These are phyloP conservation scores for Colletotrichum eleusines DNA, from an alignment of 2,329 filamentous ascomycete genomes.

Conservation along the genomic window DNA sequence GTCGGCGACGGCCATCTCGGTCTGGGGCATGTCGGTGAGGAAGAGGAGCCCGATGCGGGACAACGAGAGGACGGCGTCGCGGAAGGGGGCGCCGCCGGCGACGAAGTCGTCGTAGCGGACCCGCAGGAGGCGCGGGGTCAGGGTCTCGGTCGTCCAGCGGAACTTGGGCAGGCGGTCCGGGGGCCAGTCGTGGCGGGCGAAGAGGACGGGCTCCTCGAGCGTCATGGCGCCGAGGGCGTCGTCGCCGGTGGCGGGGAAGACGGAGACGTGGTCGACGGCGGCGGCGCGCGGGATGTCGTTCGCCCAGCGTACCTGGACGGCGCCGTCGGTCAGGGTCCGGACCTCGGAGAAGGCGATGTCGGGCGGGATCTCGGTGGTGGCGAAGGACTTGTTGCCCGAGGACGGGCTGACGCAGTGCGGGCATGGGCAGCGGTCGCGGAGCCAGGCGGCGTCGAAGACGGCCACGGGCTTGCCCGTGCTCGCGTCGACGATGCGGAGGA, in stretches of 20 bases:
- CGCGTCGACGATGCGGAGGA: neutral
- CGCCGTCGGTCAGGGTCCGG: conserved; percentile 52
- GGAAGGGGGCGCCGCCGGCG: conserved; percentile 67
- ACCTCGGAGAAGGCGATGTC: conserved; percentile 51
- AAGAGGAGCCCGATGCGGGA: conserved; percentile 79
- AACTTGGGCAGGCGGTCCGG: neutral
- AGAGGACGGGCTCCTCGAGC: neutral
- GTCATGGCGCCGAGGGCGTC: conserved; percentile 33
- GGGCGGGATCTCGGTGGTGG: conserved; percentile 55
- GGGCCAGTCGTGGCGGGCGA: neutral
- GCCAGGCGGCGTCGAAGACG: conserved; percentile 44
- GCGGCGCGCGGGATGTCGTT: conserved; percentile 55
- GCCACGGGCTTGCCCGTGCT: neutral
- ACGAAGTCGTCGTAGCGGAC: conserved; percentile 82
- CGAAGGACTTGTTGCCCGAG: conserved; percentile 70
- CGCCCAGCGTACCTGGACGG: conserved; percentile 70
- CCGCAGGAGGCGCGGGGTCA: conserved; percentile 61
- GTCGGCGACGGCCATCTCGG: conserved; percentile 72
- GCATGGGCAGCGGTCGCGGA: conserved; percentile 70
- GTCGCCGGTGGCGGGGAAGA: conserved; percentile 50
- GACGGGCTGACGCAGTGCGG: conserved; percentile 64
- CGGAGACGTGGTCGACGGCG: conserved; percentile 50
- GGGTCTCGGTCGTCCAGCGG: conserved; percentile 57
- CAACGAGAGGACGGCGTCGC: conserved; percentile 72
- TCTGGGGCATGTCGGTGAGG: conserved; percentile 78